Conservation (phyloP, 129 eudicot species). For the Helianthus tuberosus region DNA sequence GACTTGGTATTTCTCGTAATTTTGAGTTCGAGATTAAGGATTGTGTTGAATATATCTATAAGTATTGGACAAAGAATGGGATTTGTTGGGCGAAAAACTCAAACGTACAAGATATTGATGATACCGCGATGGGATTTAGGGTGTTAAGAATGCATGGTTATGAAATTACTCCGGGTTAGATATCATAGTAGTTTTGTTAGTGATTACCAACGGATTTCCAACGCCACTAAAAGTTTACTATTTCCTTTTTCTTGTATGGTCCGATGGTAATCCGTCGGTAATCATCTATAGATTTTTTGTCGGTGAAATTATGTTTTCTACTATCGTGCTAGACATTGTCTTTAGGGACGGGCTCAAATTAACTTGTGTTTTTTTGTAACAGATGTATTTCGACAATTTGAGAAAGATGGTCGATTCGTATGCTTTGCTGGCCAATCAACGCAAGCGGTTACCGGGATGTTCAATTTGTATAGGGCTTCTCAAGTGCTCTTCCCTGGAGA, state of each 20-base stretch:
- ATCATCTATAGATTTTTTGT: too few relatives aligned
- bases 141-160: constrained; percentile 83
- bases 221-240: too few relatives aligned
- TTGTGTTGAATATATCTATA: constrained; percentile 57
- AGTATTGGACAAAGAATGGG: constrained; percentile 81
- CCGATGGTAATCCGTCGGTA: too few relatives aligned
- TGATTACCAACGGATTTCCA: too few relatives aligned
- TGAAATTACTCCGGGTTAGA: constrained; percentile 63
- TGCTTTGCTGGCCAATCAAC: constrained; percentile 81
- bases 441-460: constrained; percentile 96
- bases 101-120: constrained; percentile 84
- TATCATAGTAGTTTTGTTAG: too few relatives aligned
- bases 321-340: too few relatives aligned
- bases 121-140: constrained; percentile 96
- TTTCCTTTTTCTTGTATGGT: too few relatives aligned
- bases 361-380: constrained; percentile 7
- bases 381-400: constrained; percentile 78
- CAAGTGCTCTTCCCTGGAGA: constrained; percentile 72
- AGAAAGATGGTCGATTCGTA: constrained; percentile 71
- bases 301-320: too few relatives aligned
- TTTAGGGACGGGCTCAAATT: too few relatives aligned
- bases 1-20: constrained; percentile 84
- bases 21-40: constrained; percentile 67
- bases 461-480: constrained; percentile 77
- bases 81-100: constrained; percentile 95